Evolutionary conservation across 2,329 filamentous ascomycete species (phyloP), one percentile per base, ranked within the genome.

Genomic region (Tolypocladium inflatum): DNA sequence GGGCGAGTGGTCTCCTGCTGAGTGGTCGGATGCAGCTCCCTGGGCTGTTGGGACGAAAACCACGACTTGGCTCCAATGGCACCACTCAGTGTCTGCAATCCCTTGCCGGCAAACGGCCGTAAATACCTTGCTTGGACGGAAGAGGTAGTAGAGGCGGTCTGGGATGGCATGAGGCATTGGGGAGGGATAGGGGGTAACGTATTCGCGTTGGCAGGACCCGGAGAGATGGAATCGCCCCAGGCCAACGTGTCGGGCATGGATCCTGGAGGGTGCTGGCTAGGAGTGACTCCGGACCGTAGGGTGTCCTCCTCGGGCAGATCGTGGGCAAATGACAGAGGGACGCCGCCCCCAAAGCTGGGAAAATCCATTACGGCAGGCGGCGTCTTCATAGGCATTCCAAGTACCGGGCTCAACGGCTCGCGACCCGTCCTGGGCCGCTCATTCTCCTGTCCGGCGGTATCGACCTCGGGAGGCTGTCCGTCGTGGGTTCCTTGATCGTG

Each of bases 211-310:
- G 65, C 69, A 39, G 69, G 70, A 19, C 70, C 64, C 26, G 74
- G 73, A 9, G 77, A 75, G 51, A 75, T 61, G 26, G 74, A 65
- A 23, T 76, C 74, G 30, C 70, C 71, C 80, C 80, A 84, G 64
- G 73, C 74, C 61, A 83, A 68, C 5, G 82, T 84, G 70, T 85
- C 82, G 19, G 81, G 81, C 60, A 85, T 71, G 4, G 78, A 78
- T 39, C 69, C 70, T n/a, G 74, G 71, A 13, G 68, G 68, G 15
- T 61, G 62, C 19, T 70, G 63, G 59, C 65, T 69, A 48, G 64
- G 55, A 33, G 68, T 66, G 62, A 66, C 63, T 57, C 58, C 61
- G 59, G 61, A 61, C 56, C 60, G 60, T 42, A 61, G 61, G 39
- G 63, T 65, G 38, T 61, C 57, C 54, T 69, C 66, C 52, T 69